Evolutionary conservation across 352 stramenopile species (phyloP).

Genomic region (Pythium volutum): DNA sequence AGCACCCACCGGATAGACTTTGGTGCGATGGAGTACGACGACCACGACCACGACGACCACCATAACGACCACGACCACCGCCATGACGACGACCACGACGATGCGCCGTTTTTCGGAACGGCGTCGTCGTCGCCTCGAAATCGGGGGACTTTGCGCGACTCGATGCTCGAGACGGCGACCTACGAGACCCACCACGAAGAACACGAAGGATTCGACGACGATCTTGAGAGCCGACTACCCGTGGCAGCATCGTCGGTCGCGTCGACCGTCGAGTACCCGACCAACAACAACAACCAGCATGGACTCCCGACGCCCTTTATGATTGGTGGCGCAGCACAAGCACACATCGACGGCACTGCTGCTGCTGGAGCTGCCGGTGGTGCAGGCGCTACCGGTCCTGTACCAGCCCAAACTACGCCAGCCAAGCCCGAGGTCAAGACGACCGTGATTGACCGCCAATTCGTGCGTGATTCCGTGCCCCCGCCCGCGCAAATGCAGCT

Average conservation of each 20-base stretch:
- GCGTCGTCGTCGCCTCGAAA: conserved; percentile 9
- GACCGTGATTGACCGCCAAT: conserved; percentile 60
- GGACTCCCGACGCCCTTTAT: conserved; percentile 24
- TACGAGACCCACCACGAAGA: conserved; percentile 25
- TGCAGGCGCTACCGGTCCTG: too few species aligned
- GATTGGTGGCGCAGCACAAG: conserved; percentile 16
- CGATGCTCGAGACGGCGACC: conserved; percentile 13
- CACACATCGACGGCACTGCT: background rate
- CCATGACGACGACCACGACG: conserved; percentile 15
- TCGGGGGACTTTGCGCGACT: conserved; percentile 6
- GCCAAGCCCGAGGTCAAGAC: conserved; percentile 50
- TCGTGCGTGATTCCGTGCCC: conserved; percentile 58
- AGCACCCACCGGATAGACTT: conserved; percentile 33
- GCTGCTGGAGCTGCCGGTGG: background rate
- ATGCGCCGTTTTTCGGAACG: conserved; percentile 10
- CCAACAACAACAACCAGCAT: conserved; percentile 19
- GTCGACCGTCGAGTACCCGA: conserved; percentile 7
- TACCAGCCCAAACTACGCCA: conserved; percentile 11
- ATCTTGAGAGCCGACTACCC: conserved; percentile 17
- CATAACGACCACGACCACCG: conserved; percentile 10
- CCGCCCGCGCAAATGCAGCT: conserved; percentile 86
- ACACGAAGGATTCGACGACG: conserved; percentile 26
- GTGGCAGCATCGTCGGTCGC: background rate
- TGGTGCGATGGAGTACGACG: conserved; percentile 23
- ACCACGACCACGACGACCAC: conserved; percentile 5